Conservation (phyloP, 257 asterid species). For the Osmanthus fragrans region DNA sequence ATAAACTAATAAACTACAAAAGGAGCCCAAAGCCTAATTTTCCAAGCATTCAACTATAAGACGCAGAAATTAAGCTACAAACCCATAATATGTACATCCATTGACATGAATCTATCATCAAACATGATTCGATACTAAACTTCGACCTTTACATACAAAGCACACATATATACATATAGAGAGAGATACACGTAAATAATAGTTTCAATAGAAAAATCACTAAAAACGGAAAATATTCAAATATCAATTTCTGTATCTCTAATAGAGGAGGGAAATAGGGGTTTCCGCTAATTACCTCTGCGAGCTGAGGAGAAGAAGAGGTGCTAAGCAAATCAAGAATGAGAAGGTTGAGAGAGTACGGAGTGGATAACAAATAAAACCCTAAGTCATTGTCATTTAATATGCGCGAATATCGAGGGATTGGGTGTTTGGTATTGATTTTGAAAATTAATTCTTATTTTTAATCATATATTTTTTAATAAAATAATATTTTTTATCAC, state of each 20-base stretch:
- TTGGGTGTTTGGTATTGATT: too few relatives aligned
- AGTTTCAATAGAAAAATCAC: not conserved
- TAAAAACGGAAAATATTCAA: not conserved
- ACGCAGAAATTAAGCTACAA: not conserved
- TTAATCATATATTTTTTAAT: too few relatives aligned
- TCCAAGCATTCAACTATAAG: not conserved
- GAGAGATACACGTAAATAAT: not conserved
- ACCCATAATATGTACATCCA: not conserved
- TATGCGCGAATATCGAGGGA: not conserved
- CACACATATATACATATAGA: not conserved
- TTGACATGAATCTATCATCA: not conserved
- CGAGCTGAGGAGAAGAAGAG: not conserved
- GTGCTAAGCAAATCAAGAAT: not conserved
- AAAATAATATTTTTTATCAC: too few relatives aligned
- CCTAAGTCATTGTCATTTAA: constrained; percentile 8
- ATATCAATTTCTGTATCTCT: not conserved
- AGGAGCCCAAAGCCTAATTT: not conserved
- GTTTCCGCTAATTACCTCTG: constrained; percentile 5
- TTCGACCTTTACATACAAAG: not conserved
- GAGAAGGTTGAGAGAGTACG: not conserved
- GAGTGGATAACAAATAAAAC: constrained; percentile 18
- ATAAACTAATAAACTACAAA: not conserved
- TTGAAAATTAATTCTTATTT: too few relatives aligned
- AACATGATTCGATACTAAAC: not conserved
- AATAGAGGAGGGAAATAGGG: not conserved